phyloP scores from a whole-genome alignment of 495 filamentous ascomycete genomes.

The Penicillium egyptiacum region DNA sequence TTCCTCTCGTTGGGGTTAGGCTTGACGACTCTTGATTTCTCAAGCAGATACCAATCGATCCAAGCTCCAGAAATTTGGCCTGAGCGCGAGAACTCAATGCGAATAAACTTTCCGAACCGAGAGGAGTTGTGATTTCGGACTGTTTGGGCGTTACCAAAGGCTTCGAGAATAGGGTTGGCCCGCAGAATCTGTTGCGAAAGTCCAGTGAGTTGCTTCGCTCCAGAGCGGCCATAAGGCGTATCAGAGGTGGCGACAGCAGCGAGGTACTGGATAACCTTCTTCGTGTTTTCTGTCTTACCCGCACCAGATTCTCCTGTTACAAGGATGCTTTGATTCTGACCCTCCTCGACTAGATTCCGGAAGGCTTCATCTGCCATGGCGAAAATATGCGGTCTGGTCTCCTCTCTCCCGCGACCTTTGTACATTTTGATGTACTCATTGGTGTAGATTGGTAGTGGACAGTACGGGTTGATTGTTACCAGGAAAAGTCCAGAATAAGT shows the following conservation, averaged over 20 bases:
- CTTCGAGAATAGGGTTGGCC: slow-evolving; percentile 96
- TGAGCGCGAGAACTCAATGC: slow-evolving; percentile 88
- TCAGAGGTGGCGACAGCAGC: slow-evolving; percentile 90
- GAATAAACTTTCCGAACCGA: slow-evolving; percentile 97
- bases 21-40: slow-evolving; percentile 93
- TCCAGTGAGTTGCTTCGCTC: slow-evolving; percentile 68
- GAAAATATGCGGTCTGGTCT: slow-evolving; percentile 96
- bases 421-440: slow-evolving; percentile 98
- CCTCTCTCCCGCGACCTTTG: slow-evolving; percentile 82
- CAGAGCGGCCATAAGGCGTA: slow-evolving; percentile 62
- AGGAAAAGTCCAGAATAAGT: slow-evolving; percentile 98
- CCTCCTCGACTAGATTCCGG: slow-evolving; percentile 90
- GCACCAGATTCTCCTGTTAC: slow-evolving; percentile 98
- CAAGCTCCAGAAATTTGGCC: slow-evolving; percentile 94
- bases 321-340: slow-evolving; percentile 94
- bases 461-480: slow-evolving; percentile 97
- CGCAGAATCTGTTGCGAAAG: slow-evolving; percentile 96
- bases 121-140: slow-evolving; percentile 99
- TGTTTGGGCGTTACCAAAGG: slow-evolving; percentile 98
- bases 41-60: slow-evolving; percentile 97
- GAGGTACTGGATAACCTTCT: slow-evolving; percentile 99
- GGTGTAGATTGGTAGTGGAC: slow-evolving; percentile 89
- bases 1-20: slow-evolving; percentile 86
- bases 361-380: slow-evolving; percentile 99
- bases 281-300: slow-evolving; percentile 99